A percentile compares a stretch with the other conserved stretches of the same genome.
These are phyloP conservation scores for Pseudogymnoascus verrucosus DNA, from an alignment of 2,329 filamentous ascomycete species.

Conservation along the genomic window DNA sequence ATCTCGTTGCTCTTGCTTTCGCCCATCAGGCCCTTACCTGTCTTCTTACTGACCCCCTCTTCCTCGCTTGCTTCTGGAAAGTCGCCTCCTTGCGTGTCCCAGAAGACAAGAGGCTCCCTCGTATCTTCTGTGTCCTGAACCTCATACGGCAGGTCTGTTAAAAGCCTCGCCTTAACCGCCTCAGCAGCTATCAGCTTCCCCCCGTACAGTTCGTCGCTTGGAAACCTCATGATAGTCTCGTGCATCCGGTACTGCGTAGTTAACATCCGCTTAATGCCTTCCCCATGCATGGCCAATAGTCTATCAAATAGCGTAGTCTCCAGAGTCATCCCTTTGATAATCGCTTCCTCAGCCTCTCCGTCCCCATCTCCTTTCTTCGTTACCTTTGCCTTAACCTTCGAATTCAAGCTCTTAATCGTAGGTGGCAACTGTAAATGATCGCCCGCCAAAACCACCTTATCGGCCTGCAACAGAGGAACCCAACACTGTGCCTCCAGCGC, in stretches of 20 bases:
- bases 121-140: conserved; percentile 81
- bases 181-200: conserved; percentile 74
- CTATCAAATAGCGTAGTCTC: conserved; percentile 93
- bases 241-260: conserved; percentile 99
- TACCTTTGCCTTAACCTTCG: conserved; percentile 32
- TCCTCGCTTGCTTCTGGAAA: conserved; percentile 79
- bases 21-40: conserved; percentile 44
- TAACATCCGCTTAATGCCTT: conserved; percentile 83
- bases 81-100: conserved; percentile 91
- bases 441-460: conserved; percentile 82
- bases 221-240: conserved; percentile 89
- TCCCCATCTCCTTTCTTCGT: conserved; percentile 30
- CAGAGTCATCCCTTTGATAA: conserved; percentile 52
- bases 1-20: conserved; percentile 89
- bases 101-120: conserved; percentile 79
- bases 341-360: conserved; percentile 28
- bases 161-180: conserved; percentile 62
- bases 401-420: conserved; percentile 76
- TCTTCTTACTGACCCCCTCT: conserved; percentile 45
- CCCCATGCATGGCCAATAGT: conserved; percentile 71
- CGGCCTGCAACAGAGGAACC: conserved; percentile 75
- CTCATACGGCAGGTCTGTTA: conserved; percentile 70
- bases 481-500: conserved; percentile 95
- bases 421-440: conserved; percentile 92
- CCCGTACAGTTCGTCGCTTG: conserved; percentile 82